A percentile compares a stretch with the other conserved stretches of the same genome.
Conservation (phyloP, 2,329 filamentous ascomycete species). For the Dactylellina parvicollis region DNA sequence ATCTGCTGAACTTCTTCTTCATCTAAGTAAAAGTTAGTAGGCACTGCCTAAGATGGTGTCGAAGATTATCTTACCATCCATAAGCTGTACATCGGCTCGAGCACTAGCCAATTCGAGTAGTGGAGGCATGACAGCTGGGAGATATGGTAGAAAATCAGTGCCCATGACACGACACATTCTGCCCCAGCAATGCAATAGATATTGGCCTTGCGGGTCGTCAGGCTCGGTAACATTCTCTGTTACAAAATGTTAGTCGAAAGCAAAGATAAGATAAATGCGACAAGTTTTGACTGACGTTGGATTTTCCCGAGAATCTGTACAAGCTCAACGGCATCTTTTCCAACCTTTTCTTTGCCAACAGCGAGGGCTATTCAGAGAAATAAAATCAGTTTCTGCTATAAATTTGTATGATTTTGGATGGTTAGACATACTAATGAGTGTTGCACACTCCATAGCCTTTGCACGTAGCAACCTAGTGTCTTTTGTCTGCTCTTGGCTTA, state of each 20-base stretch:
- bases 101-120: conserved; percentile 89
- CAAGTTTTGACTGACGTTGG: conserved; percentile 67
- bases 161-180: conserved; percentile 97
- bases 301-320: conserved; percentile 89
- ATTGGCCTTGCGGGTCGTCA: conserved; percentile 95
- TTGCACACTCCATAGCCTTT: conserved; percentile 99
- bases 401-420: neutral
- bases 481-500: conserved; percentile 84
- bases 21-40: conserved; percentile 63
- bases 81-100: conserved; percentile 94
- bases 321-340: conserved; percentile 83
- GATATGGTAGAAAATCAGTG: conserved; percentile 88
- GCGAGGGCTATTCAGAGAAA: conserved; percentile 71
- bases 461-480: conserved; percentile 90
- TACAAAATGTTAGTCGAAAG: conserved; percentile 19
- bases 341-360: conserved; percentile 92
- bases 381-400: neutral
- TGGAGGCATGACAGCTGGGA: conserved; percentile 92
- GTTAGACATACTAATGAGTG: conserved; percentile 71
- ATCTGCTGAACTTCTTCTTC: conserved; percentile 93
- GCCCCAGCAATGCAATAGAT: conserved; percentile 98
- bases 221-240: conserved; percentile 79
- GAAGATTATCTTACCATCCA: conserved; percentile 67
- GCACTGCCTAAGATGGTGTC: neutral
- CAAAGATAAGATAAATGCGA: neutral